These are phyloP conservation scores for Chloranthus sessilifolius DNA, from an alignment of 164 flowering plant genomes.

Conservation along the genomic window DNA sequence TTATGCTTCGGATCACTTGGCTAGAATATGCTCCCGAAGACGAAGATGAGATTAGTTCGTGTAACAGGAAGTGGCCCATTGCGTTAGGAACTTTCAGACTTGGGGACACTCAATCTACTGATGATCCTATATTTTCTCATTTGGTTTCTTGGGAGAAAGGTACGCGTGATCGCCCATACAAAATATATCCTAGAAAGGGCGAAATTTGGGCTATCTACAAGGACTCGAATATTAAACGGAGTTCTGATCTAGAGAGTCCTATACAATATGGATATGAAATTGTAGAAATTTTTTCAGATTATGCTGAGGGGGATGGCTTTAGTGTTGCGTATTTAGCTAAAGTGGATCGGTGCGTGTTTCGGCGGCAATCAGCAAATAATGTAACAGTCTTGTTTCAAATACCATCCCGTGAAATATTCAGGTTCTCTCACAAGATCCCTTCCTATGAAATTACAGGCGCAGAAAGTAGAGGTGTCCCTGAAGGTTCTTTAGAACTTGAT, in stretches of 20 bases:
- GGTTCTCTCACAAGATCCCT: slow-evolving; percentile 59
- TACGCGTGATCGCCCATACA: slow-evolving; percentile 8
- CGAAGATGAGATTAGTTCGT: slow-evolving; percentile 27
- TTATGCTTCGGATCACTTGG: slow-evolving; percentile 46
- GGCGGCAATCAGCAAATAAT: not conserved
- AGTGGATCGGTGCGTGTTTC: slow-evolving; percentile 47
- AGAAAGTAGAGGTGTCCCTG: slow-evolving; percentile 45
- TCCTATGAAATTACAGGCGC: slow-evolving; percentile 38
- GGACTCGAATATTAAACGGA: slow-evolving; percentile 53
- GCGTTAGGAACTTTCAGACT: slow-evolving; percentile 39
- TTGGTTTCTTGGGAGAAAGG: slow-evolving; percentile 12
- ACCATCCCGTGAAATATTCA: slow-evolving; percentile 28
- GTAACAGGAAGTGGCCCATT: slow-evolving; percentile 26
- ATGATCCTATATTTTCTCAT: slow-evolving; percentile 46
- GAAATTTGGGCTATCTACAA: slow-evolving; percentile 66
- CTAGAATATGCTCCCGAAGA: slow-evolving; percentile 34
- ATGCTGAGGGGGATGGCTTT: slow-evolving; percentile 27
- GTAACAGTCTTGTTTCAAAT: slow-evolving; percentile 13
- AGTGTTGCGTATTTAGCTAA: slow-evolving; percentile 37
- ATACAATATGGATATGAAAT: slow-evolving; percentile 31
- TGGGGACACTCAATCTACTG: slow-evolving; percentile 19
- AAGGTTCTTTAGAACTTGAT: slow-evolving; percentile 57
- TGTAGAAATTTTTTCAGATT: slow-evolving; percentile 51
- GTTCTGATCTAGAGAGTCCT: slow-evolving; percentile 35
- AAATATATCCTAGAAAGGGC: slow-evolving; percentile 50